Base-by-base conservation (phyloP, 345 rosid genomes). In the Eucalyptus cladocalyx region DNA sequence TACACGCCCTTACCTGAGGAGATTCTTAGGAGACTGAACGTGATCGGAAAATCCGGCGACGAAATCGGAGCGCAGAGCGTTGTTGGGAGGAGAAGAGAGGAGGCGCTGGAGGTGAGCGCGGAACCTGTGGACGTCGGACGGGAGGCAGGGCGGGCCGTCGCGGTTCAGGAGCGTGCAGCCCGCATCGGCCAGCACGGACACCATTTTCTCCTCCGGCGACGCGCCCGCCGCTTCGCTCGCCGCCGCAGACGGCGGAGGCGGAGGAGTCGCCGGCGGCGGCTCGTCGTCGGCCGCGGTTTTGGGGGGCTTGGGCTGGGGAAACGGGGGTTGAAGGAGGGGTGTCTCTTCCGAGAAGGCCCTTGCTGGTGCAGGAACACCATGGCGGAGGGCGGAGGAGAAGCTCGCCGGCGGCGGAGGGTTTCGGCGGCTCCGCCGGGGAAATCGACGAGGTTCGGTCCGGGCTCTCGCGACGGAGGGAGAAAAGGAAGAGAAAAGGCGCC, bases 131-230 rank as follows among this genome's bases (percentile, higher is more conserved):
- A 90, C 90, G 72, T 95, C 96, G 91, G 98, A 91, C 17, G 98
- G 98, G 50, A 95, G 97, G 89, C 92, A 91, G 3, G 98, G 99
- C 13, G 95, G 93, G 11, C 94, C 98, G 16, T 92, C 92, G 80
- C 93, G 93, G 87, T 95, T 94, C 60, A 93, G 49, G 91, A 97
- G 90, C 43, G 98, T 96, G 89, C 98, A 96, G 8, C 97, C 98
- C 23, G 95, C 95, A 56, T 96, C 97, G 6, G 98, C 99, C 43
- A 97, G 92, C 89, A 95, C 86, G 21, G 96, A 89, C 32, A 92
- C 91, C 95, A 95, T 92, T 90, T 91, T 95, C 47, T 96, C 97
- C 58, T 91, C 72, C 49, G 87, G 88, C 11, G 93, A 24, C 23
- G 34, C 86, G 23, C 15, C 85, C 42, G 13, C 34, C 37, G 40